Evolutionary conservation across 352 stramenopile genomes (phyloP).

Genomic region (Phytophthora pisi): DNA sequence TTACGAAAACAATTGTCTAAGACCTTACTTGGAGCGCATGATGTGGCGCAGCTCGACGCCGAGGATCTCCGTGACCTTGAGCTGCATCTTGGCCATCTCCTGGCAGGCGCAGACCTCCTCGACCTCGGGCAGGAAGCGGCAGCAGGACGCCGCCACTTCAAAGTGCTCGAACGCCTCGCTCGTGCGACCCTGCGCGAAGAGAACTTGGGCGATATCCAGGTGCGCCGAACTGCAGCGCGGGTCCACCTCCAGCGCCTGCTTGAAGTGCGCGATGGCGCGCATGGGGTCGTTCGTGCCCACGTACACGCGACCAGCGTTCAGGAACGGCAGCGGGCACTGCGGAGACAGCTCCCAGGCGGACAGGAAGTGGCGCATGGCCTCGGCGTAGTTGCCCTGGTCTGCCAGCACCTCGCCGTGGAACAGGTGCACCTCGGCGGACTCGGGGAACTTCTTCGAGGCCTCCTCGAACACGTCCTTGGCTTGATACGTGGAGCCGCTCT

Average conservation of each 20-base stretch:
- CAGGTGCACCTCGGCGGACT: constrained; percentile 77
- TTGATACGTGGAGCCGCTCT: constrained; percentile 82
- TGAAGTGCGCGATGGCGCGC: constrained; percentile 81
- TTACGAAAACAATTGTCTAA: background rate
- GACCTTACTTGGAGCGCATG: constrained; percentile 73
- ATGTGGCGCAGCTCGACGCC: constrained; percentile 87
- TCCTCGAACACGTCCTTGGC: constrained; percentile 84
- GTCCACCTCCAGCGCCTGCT: constrained; percentile 80
- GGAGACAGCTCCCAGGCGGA: constrained; percentile 74
- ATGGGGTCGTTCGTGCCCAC: constrained; percentile 83
- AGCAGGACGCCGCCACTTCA: constrained; percentile 68
- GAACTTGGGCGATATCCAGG: constrained; percentile 85
- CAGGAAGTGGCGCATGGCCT: constrained; percentile 82
- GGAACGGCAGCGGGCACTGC: constrained; percentile 78
- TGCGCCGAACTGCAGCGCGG: constrained; percentile 80
- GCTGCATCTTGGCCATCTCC: constrained; percentile 86
- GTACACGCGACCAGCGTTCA: constrained; percentile 85
- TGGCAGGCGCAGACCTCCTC: constrained; percentile 81
- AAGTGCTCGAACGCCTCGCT: constrained; percentile 79
- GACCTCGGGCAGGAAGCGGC: constrained; percentile 83
- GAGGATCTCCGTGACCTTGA: constrained; percentile 84
- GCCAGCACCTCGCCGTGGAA: constrained; percentile 86
- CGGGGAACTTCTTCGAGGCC: constrained; percentile 63
- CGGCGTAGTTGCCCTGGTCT: constrained; percentile 82
- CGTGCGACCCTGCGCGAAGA: constrained; percentile 82